These are phyloP conservation scores for Geotrichum australiense DNA, from an alignment of 1,139 yeast genomes.

Conservation along the genomic window DNA sequence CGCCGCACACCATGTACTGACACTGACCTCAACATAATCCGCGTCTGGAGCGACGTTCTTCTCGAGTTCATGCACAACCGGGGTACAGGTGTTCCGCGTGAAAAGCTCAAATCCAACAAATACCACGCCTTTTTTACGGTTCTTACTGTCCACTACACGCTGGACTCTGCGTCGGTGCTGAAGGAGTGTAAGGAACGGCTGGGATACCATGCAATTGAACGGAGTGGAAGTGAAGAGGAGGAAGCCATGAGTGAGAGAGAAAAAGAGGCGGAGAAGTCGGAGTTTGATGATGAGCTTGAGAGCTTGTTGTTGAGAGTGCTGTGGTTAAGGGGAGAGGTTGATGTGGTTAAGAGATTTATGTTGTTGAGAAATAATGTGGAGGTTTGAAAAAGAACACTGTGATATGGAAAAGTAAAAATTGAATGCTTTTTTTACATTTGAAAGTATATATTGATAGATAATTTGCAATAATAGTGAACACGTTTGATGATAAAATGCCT, in stretches of 20 bases:
- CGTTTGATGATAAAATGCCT: too few relatives aligned
- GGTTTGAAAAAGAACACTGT: too few relatives aligned
- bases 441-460: too few relatives aligned
- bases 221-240: neutral
- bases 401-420: too few relatives aligned
- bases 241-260: neutral
- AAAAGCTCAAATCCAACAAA: conserved; percentile 52
- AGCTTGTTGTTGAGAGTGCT: conserved; percentile 51
- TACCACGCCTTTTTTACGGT: conserved; percentile 59
- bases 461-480: too few relatives aligned
- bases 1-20: conserved; percentile 45
- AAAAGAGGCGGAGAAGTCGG: neutral
- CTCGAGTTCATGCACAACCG: conserved; percentile 70
- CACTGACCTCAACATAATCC: conserved; percentile 61
- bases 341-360: conserved; percentile 48
- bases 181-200: conserved; percentile 45
- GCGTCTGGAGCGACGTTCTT: conserved; percentile 62
- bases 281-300: conserved; percentile 7
- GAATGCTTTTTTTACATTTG: too few relatives aligned
- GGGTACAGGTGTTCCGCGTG: conserved; percentile 75
- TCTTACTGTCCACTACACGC: conserved; percentile 59
- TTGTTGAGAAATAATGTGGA: too few relatives aligned
- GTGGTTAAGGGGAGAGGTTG: conserved; percentile 38
- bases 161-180: conserved; percentile 24
- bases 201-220: conserved; percentile 2